Base-by-base conservation (phyloP, 2,329 filamentous ascomycete species). In the Claviceps sp. region DNA sequence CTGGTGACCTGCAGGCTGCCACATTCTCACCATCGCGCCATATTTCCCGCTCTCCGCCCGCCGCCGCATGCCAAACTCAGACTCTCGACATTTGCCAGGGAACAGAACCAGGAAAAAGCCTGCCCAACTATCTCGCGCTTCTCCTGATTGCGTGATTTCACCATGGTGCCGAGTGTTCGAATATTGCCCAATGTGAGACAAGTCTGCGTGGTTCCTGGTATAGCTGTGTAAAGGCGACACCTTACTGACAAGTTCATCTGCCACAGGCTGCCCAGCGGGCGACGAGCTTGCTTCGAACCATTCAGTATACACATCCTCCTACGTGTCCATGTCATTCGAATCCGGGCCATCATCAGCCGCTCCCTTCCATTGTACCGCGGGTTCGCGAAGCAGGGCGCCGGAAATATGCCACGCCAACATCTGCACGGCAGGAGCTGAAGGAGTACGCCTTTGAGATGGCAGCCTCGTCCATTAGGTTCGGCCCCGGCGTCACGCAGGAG, bases 391-490 rank as follows among this genome's bases (percentile, higher is more conserved):
- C 69, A 38, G 69, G 61, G 37, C 56, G 58, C 24, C 66, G 80
- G 38, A 73, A 72, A 48, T 82, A 79, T 66, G 89, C 88, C n/a
- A 91, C 88, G 0, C 88, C 90, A 0, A 72, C 85, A 37, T 62
- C 62, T 41, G 57, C 63, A 19, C 71, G 85, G 19, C 49, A 54
- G 30, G 70, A 76, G 8, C 77, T 89, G 62, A 95, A 94, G 66
- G 93, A 98, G 67, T 98, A 98, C 71, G 93, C 93, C 14, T 98
- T 98, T 65, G 93, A 98, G 68, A 95, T 98, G 91, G 93, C 93
- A 0, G 89, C 93, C 1, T 95, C 88, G 1, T 88, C 85, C 30
- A 96, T 98, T 62, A 82, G 93, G 13, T 98, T 97, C 61, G 93
- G 93, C 0, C 88, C 89, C 0, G 93, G 93, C 5, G 87, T 85